A percentile compares a stretch with the other conserved stretches of the same genome.
Evolutionary conservation across 2,329 filamentous ascomycete species (phyloP).

Genomic region (Xylaria digitata): DNA sequence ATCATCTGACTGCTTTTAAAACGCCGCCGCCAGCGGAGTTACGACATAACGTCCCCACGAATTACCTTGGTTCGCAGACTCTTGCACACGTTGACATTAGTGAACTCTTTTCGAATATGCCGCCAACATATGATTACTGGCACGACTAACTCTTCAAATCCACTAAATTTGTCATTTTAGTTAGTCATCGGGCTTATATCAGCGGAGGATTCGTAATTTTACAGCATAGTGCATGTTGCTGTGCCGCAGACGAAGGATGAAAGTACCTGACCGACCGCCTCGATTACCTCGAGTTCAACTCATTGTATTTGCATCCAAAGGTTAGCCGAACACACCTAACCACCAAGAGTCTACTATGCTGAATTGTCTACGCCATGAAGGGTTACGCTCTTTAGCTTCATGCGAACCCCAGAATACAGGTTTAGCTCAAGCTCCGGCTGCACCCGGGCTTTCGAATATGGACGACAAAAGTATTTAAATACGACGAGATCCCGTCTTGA

Average conservation of each 20-base stretch:
- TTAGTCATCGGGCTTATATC: conserved; percentile 2
- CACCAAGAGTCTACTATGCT: background rate
- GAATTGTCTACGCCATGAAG: background rate
- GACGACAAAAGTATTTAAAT: conserved; percentile 6
- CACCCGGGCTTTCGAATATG: background rate
- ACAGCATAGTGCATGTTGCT: background rate
- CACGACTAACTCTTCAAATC: background rate
- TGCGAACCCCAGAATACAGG: background rate
- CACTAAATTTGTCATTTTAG: background rate
- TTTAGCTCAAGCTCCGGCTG: background rate
- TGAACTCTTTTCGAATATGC: background rate
- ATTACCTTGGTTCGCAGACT: background rate
- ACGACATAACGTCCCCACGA: background rate
- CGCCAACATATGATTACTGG: background rate
- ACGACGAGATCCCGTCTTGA: background rate
- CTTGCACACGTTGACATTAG: background rate
- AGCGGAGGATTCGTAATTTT: conserved; percentile 3
- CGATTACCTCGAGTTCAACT: no score
- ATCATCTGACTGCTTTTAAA: background rate
- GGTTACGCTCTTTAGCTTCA: background rate
- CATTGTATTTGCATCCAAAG: no score
- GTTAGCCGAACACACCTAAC: no score
- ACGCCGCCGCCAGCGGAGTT: background rate
- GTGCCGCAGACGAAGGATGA: conserved; percentile 1
- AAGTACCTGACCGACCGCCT: background rate